These are phyloP conservation scores for Leccinum imitatum DNA, from an alignment of 768 basidiomycete genomes.

Conservation along the genomic window DNA sequence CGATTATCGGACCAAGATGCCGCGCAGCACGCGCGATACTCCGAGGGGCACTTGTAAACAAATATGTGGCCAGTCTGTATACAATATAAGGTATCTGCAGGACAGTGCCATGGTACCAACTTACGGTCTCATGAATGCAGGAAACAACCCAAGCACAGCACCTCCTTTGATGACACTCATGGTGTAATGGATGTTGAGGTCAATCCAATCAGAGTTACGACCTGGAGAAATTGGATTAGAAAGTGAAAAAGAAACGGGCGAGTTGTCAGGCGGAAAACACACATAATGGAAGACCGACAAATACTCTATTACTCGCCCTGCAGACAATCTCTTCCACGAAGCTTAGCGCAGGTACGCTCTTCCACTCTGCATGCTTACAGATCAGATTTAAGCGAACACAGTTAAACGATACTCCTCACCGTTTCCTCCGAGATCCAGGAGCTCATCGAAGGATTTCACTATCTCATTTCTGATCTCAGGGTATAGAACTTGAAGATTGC, in stretches of 20 bases:
- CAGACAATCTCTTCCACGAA: constrained; percentile 36
- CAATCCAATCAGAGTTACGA: constrained; percentile 9
- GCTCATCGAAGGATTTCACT: constrained; percentile 29
- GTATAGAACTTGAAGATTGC: constrained; percentile 39
- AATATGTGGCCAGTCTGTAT: background rate
- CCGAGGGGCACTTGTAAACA: background rate
- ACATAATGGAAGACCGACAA: constrained; percentile 51
- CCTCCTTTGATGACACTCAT: constrained; percentile 25
- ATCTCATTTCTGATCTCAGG: constrained; percentile 48
- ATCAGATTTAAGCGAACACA: too few relatives aligned
- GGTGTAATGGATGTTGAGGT: constrained; percentile 32
- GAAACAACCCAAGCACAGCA: constrained; percentile 15
- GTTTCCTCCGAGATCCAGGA: background rate
- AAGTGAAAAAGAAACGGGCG: background rate
- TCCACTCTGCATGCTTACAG: background rate
- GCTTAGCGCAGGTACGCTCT: background rate
- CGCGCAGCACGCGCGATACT: background rate
- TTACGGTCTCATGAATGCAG: constrained; percentile 34
- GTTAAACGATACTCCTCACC: background rate
- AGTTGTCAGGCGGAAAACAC: background rate
- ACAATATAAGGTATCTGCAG: background rate
- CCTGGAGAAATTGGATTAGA: background rate
- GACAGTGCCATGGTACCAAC: background rate
- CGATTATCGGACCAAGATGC: constrained; percentile 30
- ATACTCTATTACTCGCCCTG: constrained; percentile 44